Conservation (phyloP, 2,329 filamentous ascomycete genomes). For the Aureobasidium sp. region DNA sequence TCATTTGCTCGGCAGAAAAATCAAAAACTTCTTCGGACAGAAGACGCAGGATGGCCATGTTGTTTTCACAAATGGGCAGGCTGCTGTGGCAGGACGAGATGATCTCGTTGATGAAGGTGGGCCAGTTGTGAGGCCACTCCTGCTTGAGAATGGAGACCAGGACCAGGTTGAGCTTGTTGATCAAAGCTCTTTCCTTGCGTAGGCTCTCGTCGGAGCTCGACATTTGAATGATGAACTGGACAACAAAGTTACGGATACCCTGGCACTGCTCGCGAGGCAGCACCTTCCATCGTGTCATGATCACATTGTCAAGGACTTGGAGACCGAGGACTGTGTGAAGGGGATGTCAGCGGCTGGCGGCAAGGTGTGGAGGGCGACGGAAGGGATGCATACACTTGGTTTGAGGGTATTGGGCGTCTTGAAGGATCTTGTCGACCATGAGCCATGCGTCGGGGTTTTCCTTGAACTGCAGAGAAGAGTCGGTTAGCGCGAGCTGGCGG, state of each 20-base stretch:
- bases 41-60: slow-evolving; percentile 95
- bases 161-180: slow-evolving; percentile 98
- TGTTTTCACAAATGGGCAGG: slow-evolving; percentile 97
- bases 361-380: too few relatives aligned
- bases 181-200: slow-evolving; percentile 73
- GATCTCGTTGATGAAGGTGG: slow-evolving; percentile 99
- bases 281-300: slow-evolving; percentile 98
- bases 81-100: slow-evolving; percentile 92
- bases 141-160: slow-evolving; percentile 97
- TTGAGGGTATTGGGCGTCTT: slow-evolving; percentile 85
- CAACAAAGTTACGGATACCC: slow-evolving; percentile 99
- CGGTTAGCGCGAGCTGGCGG: slow-evolving; percentile 19
- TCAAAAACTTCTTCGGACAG: slow-evolving; percentile 98
- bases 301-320: slow-evolving; percentile 96
- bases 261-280: slow-evolving; percentile 85
- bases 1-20: slow-evolving; percentile 98
- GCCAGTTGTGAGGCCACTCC: slow-evolving; percentile 99
- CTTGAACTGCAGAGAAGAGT: slow-evolving; percentile 73
- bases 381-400: slow-evolving; percentile 72
- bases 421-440: slow-evolving; percentile 91
- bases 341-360: slow-evolving; percentile 28
- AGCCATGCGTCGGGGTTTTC: slow-evolving; percentile 98
- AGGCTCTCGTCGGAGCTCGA: slow-evolving; percentile 85
- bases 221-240: slow-evolving; percentile 94
- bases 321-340: slow-evolving; percentile 67